phyloP scores from a whole-genome alignment of 2,329 filamentous ascomycete genomes.

The Mollisia scopiformis region DNA sequence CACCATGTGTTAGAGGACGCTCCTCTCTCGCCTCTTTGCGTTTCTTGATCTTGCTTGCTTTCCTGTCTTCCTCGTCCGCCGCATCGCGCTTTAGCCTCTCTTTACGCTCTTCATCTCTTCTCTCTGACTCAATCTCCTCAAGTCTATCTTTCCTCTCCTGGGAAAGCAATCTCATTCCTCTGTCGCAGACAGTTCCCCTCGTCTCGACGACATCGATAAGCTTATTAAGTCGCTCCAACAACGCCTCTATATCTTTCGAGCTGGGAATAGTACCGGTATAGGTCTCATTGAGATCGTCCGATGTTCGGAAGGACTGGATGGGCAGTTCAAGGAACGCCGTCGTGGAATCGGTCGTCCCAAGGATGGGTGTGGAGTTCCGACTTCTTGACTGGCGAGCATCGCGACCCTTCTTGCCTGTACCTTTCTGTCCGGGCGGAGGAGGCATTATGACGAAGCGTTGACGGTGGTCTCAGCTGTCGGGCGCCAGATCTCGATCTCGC shows the following conservation, averaged over 20 bases:
- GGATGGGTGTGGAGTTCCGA: slow-evolving; percentile 77
- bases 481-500: too few relatives aligned
- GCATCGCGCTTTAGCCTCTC: slow-evolving; percentile 42
- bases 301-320: slow-evolving; percentile 59
- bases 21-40: slow-evolving; percentile 72
- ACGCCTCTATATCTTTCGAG: slow-evolving; percentile 64
- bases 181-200: slow-evolving; percentile 69
- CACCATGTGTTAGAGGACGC: slow-evolving; percentile 61
- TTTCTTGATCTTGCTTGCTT: slow-evolving; percentile 73
- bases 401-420: slow-evolving; percentile 67
- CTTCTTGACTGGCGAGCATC: slow-evolving; percentile 68
- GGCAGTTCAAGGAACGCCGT: slow-evolving; percentile 70
- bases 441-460: slow-evolving; percentile 51
- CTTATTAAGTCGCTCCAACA: slow-evolving; percentile 65
- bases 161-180: slow-evolving; percentile 72
- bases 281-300: slow-evolving; percentile 73
- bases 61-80: slow-evolving; percentile 49
- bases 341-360: slow-evolving; percentile 13
- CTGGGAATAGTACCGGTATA: slow-evolving; percentile 62
- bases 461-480: too few relatives aligned
- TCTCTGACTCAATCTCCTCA: slow-evolving; percentile 51
- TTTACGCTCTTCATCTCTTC: slow-evolving; percentile 49
- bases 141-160: slow-evolving; percentile 65
- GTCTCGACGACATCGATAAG: slow-evolving; percentile 70
- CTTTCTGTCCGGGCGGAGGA: slow-evolving; percentile 60